Evolutionary conservation across 1,284 basidiomycete genomes (phyloP).

Genomic region (Singerocomus inundabilis): DNA sequence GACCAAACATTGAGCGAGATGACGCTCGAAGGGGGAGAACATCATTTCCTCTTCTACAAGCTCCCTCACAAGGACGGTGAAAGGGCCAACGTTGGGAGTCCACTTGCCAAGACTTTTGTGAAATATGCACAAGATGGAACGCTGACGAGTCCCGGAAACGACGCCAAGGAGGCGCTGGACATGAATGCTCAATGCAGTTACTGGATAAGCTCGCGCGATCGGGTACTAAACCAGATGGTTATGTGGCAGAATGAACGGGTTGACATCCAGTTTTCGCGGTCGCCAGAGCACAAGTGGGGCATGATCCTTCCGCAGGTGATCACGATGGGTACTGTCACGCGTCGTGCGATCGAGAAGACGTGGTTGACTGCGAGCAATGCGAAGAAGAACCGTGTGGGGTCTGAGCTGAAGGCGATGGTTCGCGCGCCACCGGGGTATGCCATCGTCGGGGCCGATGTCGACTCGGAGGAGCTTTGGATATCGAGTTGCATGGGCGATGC

Average conservation of each 20-base stretch:
- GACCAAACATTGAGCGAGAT: constrained; percentile 57
- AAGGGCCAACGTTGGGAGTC: constrained; percentile 89
- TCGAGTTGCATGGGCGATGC: constrained; percentile 99
- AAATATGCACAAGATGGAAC: constrained; percentile 86
- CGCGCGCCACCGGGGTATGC: constrained; percentile 91
- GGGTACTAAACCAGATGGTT: constrained; percentile 92
- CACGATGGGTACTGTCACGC: constrained; percentile 98
- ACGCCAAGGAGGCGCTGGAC: constrained; percentile 83
- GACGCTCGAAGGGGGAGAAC: constrained; percentile 32
- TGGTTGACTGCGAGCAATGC: constrained; percentile 99
- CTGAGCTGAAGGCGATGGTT: constrained; percentile 97
- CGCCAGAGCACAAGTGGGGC: constrained; percentile 62
- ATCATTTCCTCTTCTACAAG: constrained; percentile 76
- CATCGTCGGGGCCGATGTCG: constrained; percentile 97
- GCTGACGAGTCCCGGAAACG: constrained; percentile 73
- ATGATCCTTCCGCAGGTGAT: constrained; percentile 96
- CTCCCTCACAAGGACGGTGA: constrained; percentile 97
- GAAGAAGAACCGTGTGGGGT: constrained; percentile 95
- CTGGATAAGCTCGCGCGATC: constrained; percentile 94
- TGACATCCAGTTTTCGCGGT: constrained; percentile 46
- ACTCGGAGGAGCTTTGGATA: constrained; percentile 99
- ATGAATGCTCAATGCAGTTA: constrained; percentile 97
- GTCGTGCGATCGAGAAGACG: constrained; percentile 96
- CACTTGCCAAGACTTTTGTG: constrained; percentile 88
- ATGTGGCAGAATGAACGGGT: constrained; percentile 68